Evolutionary conservation across 768 basidiomycete species (phyloP), one percentile per base, ranked within the genome.

Genomic region (Phylloporus rhodoxanthus): DNA sequence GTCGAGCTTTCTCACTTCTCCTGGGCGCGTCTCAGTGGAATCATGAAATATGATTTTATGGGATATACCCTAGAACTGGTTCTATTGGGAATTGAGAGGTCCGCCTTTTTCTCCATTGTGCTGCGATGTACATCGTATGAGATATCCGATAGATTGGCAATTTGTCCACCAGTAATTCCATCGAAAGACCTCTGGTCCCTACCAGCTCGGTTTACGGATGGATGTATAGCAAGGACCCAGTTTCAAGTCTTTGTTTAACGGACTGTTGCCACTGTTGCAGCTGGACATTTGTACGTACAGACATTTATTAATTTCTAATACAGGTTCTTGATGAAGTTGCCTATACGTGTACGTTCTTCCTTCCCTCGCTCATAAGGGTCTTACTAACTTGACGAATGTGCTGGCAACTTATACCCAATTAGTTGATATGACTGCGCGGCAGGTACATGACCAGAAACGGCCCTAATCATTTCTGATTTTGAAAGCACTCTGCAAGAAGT

Each of bases 51-150:
- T 7, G 80, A 80, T 11, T 59, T 85, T 20, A 68, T 66, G 65
- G 63, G 72, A 55, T 78, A 81, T 55, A 71, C 75, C 6, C 64
- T 76, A 77, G 55, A 75, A 85, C 60, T 84, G 73, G 72, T 87
- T 82, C 69, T 87, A 77, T 74, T 88, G 85, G 86, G 86, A 26
- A 83, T 8, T 87, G 85, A 87, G 86, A 84, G 75, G 76, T 76
- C 39, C 38, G 46, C 5, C 19, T 11, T 19, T 8, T 30, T 59
- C 53, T 17, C 23, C 33, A 13, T 43, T 32, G 17, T 26, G 8
- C 15, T 32, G 2, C 14, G 14, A 26, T 4, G 9, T 25, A 21
- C 30, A 40, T 50, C 21, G 15, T 52, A 52, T 8, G 26, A 28
- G n/a, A n/a, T 13, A n/a, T 30, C 33, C 29, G 20, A 21, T 55